Percentiles rank a stretch among this genome's conserved stretches.
These are phyloP conservation scores for Coemansia sp. DNA, from an alignment of 192 early-diverging fungal species.

Conservation along the genomic window DNA sequence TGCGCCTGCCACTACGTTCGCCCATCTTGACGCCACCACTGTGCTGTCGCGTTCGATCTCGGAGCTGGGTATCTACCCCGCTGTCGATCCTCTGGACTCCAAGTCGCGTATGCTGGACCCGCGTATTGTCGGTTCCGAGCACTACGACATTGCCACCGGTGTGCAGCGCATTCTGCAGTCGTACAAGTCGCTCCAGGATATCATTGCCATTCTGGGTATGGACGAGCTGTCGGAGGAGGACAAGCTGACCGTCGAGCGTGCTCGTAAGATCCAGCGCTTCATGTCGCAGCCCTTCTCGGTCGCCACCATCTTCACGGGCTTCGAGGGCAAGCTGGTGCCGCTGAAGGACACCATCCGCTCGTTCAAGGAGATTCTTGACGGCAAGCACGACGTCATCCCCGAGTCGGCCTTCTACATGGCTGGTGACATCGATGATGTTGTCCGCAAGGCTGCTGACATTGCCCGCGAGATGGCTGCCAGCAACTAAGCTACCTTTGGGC, in stretches of 20 bases:
- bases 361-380: conserved; percentile 95
- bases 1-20: conserved; percentile 98
- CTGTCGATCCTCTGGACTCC: conserved; percentile 97
- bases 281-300: conserved; percentile 98
- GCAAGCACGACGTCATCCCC: conserved; percentile 93
- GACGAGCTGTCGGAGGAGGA: conserved; percentile 99
- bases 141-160: conserved; percentile 91
- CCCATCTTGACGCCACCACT: conserved; percentile 99
- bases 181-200: conserved; percentile 99
- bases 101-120: conserved; percentile 98
- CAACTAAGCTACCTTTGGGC: conserved; percentile 40
- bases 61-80: conserved; percentile 99
- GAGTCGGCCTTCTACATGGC: conserved; percentile 98
- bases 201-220: conserved; percentile 99
- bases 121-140: conserved; percentile 91
- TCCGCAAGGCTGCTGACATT: conserved; percentile 83
- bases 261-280: conserved; percentile 99
- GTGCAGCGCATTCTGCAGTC: conserved; percentile 96
- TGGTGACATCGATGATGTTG: conserved; percentile 94
- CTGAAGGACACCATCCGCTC: conserved; percentile 94
- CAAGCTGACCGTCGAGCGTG: conserved; percentile 97
- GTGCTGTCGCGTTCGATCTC: conserved; percentile 98
- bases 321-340: conserved; percentile 89
- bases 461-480: conserved; percentile 65
- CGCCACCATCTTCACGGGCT: conserved; percentile 97